A percentile compares a stretch with the other conserved stretches of the same genome.
These are phyloP conservation scores for Pichia paraexigua DNA, from an alignment of 805 yeast species.

Conservation along the genomic window DNA sequence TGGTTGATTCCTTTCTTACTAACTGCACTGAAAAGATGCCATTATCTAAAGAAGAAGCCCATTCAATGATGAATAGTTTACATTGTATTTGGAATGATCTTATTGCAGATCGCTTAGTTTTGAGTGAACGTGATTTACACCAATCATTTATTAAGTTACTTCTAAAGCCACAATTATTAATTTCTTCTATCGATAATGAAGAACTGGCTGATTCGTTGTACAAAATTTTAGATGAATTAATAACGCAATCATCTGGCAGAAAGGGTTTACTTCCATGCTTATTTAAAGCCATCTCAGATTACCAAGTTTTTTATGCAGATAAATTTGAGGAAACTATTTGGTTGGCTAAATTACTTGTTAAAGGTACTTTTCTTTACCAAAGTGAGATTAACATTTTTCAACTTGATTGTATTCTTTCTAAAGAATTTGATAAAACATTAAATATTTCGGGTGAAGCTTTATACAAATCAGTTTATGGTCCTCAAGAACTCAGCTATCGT, in stretches of 20 bases:
- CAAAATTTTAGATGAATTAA: slow-evolving; percentile 35
- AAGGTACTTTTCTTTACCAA: slow-evolving; percentile 42
- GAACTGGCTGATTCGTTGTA: slow-evolving; percentile 24
- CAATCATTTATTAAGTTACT: slow-evolving; percentile 43
- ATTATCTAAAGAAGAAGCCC: slow-evolving; percentile 12
- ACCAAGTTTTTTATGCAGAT: slow-evolving; percentile 28
- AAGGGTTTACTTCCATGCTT: slow-evolving; percentile 61
- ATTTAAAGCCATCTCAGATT: slow-evolving; percentile 37
- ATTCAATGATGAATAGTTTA: slow-evolving; percentile 27
- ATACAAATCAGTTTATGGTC: slow-evolving; percentile 48
- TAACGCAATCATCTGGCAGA: slow-evolving; percentile 48
- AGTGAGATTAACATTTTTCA: slow-evolving; percentile 47
- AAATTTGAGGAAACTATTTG: slow-evolving; percentile 39
- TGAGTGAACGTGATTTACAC: slow-evolving; percentile 62
- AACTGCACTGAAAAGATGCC: slow-evolving; percentile 5
- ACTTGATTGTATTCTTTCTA: slow-evolving; percentile 51
- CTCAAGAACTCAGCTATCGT: slow-evolving; percentile 46
- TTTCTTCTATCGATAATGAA: slow-evolving; percentile 27
- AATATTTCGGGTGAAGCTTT: slow-evolving; percentile 28
- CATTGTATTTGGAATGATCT: slow-evolving; percentile 50
- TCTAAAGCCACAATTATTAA: slow-evolving; percentile 35
- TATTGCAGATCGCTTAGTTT: slow-evolving; percentile 49
- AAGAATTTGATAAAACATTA: slow-evolving; percentile 40
- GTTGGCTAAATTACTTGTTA: slow-evolving; percentile 43
- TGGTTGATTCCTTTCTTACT: slow-evolving; percentile 10